Conservation (phyloP, 306 rosid species). For the Cucurbita maxima region DNA sequence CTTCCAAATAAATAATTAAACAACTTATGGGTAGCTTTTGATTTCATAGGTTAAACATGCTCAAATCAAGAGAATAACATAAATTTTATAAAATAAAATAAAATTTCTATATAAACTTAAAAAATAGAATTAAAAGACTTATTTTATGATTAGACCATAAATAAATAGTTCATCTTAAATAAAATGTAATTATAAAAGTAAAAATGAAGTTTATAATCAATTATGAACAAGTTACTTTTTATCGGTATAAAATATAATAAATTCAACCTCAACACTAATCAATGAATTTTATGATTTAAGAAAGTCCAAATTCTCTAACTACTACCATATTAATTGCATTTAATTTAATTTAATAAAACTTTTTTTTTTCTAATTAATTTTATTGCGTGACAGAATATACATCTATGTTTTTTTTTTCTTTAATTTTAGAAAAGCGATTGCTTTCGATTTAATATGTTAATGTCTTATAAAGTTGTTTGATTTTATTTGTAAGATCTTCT, state of each 20-base stretch:
- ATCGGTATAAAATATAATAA: background rate
- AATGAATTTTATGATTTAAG: background rate
- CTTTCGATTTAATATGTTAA: background rate
- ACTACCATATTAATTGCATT: background rate
- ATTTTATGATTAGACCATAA: too few species aligned
- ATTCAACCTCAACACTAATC: background rate
- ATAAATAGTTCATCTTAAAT: too few species aligned
- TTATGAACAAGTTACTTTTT: too few species aligned
- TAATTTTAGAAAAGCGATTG: background rate
- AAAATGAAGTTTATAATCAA: too few species aligned
- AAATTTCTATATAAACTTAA: too few species aligned
- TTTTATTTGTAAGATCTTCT: background rate
- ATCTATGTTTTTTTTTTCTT: background rate
- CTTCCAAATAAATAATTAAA: too few species aligned
- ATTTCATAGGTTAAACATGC: too few species aligned
- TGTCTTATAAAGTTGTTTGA: background rate
- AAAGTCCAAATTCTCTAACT: background rate
- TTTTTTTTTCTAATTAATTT: background rate
- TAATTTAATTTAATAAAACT: background rate
- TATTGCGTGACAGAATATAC: background rate
- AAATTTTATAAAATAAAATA: too few species aligned
- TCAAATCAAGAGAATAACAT: too few species aligned
- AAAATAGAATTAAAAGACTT: too few species aligned
- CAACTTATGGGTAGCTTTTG: background rate
- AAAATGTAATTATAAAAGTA: too few species aligned